Evolutionary conservation across 2,329 filamentous ascomycete species (phyloP).

Genomic region (Apiospora sp.): DNA sequence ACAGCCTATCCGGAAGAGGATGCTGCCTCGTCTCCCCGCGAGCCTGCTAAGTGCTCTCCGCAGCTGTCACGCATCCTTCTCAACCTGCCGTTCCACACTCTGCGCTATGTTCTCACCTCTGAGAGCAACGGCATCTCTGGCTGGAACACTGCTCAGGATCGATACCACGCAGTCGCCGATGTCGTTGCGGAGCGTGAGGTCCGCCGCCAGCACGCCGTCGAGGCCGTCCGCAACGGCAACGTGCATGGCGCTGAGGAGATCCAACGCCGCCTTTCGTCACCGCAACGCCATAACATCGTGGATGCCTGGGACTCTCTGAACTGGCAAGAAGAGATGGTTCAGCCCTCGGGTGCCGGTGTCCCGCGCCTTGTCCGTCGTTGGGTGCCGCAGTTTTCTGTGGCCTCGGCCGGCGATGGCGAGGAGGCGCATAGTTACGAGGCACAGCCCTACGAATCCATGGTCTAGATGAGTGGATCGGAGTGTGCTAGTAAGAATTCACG

Average conservation of each 20-base stretch:
- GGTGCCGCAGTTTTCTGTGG: slow-evolving; percentile 46
- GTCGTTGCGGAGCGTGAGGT: slow-evolving; percentile 66
- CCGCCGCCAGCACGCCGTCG: slow-evolving; percentile 56
- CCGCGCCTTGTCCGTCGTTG: slow-evolving; percentile 54
- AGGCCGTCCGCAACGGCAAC: slow-evolving; percentile 48
- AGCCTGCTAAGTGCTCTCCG: slow-evolving; percentile 49
- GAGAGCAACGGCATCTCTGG: slow-evolving; percentile 60
- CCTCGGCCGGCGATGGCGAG: slow-evolving; percentile 30
- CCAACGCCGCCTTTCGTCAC: slow-evolving; percentile 44
- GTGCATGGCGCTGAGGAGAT: slow-evolving; percentile 48
- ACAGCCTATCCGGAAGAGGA: slow-evolving; percentile 44
- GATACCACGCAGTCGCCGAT: slow-evolving; percentile 56
- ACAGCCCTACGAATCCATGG: slow-evolving; percentile 16
- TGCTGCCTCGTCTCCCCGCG: slow-evolving; percentile 32
- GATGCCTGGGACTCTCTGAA: slow-evolving; percentile 57
- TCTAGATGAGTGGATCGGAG: slow-evolving; percentile 13
- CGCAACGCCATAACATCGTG: slow-evolving; percentile 48
- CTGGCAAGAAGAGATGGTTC: slow-evolving; percentile 56
- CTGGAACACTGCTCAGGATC: slow-evolving; percentile 56
- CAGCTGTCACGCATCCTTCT: slow-evolving; percentile 72
- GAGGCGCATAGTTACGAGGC: slow-evolving; percentile 28
- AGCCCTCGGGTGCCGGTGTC: slow-evolving; percentile 49
- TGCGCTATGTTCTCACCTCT: slow-evolving; percentile 72
- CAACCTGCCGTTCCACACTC: slow-evolving; percentile 72
- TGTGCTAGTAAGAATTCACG: slow-evolving; percentile 11